Evolutionary conservation across 257 asterid genomes (phyloP).

Genomic region (Primulina tabacum): DNA sequence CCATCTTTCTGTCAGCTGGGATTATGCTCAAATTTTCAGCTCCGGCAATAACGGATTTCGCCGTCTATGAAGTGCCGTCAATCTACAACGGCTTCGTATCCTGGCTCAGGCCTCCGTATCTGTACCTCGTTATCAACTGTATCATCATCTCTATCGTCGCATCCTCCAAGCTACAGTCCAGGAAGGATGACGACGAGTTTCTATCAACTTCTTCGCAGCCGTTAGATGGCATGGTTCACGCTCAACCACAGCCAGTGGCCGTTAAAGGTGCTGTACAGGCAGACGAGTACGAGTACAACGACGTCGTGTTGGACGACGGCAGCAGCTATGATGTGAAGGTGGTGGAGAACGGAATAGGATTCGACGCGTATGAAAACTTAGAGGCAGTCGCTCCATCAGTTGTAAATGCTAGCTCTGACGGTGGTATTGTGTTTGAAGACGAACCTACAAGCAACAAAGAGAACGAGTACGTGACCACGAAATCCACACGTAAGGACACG

Average conservation of each 20-base stretch:
- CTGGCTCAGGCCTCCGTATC: conserved; percentile 79
- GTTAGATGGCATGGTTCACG: background rate
- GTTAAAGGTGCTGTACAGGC: conserved; percentile 15
- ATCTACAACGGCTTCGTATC: conserved; percentile 60
- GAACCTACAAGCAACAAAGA: conserved; percentile 37
- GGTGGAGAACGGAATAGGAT: conserved; percentile 24
- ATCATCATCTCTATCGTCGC: conserved; percentile 78
- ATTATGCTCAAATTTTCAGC: conserved; percentile 45
- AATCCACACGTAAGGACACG: conserved; percentile 29
- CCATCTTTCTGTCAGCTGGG: conserved; percentile 59
- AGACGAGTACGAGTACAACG: conserved; percentile 27
- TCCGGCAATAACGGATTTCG: conserved; percentile 49
- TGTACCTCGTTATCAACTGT: conserved; percentile 75
- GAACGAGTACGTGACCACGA: conserved; percentile 33
- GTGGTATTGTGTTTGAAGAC: conserved; percentile 18
- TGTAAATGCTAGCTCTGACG: conserved; percentile 3
- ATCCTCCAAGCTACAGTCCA: conserved; percentile 60
- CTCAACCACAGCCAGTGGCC: conserved; percentile 9
- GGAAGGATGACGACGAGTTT: conserved; percentile 27
- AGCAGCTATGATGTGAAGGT: conserved; percentile 21
- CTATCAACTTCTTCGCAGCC: conserved; percentile 15
- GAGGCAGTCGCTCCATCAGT: conserved; percentile 24
- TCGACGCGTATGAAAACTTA: conserved; percentile 11
- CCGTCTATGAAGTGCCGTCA: conserved; percentile 49
- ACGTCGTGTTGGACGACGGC: conserved; percentile 26